These are phyloP conservation scores for Paecilomyces variotii DNA, from an alignment of 2,329 filamentous ascomycete genomes.

Conservation along the genomic window DNA sequence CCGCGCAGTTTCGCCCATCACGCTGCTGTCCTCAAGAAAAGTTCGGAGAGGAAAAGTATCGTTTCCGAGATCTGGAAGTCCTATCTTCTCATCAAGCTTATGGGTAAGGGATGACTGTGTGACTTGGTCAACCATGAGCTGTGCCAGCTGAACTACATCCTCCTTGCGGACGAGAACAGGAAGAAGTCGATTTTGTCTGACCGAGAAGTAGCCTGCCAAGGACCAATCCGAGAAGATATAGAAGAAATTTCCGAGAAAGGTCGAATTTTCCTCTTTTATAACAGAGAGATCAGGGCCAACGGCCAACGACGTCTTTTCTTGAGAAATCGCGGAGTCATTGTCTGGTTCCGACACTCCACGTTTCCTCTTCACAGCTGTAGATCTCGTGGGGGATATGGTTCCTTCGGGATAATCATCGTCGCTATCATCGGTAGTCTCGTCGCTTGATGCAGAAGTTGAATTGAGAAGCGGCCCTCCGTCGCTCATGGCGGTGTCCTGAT, in stretches of 20 bases:
- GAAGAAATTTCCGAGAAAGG: constrained; percentile 31
- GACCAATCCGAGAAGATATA: constrained; percentile 33
- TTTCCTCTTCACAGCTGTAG: constrained; percentile 25
- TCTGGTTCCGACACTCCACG: constrained; percentile 25
- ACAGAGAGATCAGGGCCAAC: constrained; percentile 12
- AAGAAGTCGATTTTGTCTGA: constrained; percentile 21
- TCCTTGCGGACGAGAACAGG: constrained; percentile 28
- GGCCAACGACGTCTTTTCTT: constrained; percentile 15
- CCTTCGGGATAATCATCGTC: constrained; percentile 12
- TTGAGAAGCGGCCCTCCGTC: constrained; percentile 7
- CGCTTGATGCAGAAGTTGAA: constrained; percentile 21
- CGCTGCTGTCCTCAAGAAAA: constrained; percentile 19
- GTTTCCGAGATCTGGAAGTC: constrained; percentile 20
- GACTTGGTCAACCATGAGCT: constrained; percentile 35
- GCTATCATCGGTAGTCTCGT: constrained; percentile 14
- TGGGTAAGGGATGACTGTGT: constrained; percentile 38
- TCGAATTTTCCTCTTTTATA: constrained; percentile 21
- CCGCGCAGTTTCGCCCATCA: constrained; percentile 22
- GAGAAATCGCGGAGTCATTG: constrained; percentile 20
- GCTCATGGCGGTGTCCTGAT: constrained; percentile 4
- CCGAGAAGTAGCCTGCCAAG: constrained; percentile 31
- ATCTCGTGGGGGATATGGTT: constrained; percentile 10
- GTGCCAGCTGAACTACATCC: constrained; percentile 30
- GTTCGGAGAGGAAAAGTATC: constrained; percentile 15
- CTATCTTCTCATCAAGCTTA: constrained; percentile 18